These are phyloP conservation scores for Caloboletus firmus DNA, from an alignment of 1,284 basidiomycete genomes.

Conservation along the genomic window DNA sequence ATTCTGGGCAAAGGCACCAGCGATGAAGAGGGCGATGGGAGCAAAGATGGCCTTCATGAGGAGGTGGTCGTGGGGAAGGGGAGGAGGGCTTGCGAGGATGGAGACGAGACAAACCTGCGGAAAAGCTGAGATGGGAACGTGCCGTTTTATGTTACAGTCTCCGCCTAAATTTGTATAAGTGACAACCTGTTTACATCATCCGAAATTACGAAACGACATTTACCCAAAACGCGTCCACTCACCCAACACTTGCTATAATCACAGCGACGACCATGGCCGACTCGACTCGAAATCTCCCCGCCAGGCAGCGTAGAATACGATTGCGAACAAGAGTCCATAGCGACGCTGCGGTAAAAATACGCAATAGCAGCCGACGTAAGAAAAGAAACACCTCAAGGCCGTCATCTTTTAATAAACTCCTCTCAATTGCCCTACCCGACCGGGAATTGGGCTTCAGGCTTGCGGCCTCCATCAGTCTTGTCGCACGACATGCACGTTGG, in stretches of 20 bases:
- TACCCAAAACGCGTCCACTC: too few relatives aligned
- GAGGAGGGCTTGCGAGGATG: background rate
- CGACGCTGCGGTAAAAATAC: constrained; percentile 4
- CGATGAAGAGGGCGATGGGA: constrained; percentile 41
- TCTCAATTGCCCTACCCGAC: background rate
- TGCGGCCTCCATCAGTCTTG: constrained; percentile 14
- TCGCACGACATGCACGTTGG: constrained; percentile 42
- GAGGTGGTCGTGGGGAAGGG: background rate
- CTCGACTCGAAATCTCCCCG: background rate
- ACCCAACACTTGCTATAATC: constrained; percentile 16
- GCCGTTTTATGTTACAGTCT: constrained; percentile 29
- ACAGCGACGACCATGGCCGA: background rate
- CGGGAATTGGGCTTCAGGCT: constrained; percentile 3
- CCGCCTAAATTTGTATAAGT: constrained; percentile 29
- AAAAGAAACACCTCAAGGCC: background rate
- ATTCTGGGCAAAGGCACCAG: constrained; percentile 39
- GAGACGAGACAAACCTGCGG: constrained; percentile 18
- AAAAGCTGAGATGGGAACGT: constrained; percentile 13
- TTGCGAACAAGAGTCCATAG: background rate
- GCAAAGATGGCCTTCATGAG: constrained; percentile 49
- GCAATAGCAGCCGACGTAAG: background rate
- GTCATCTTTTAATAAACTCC: constrained; percentile 7
- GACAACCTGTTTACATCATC: background rate
- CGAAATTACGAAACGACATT: background rate
- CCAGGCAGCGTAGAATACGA: background rate